Base-by-base conservation (phyloP, 2,329 filamentous ascomycete species). In the Cadophora sp. region DNA sequence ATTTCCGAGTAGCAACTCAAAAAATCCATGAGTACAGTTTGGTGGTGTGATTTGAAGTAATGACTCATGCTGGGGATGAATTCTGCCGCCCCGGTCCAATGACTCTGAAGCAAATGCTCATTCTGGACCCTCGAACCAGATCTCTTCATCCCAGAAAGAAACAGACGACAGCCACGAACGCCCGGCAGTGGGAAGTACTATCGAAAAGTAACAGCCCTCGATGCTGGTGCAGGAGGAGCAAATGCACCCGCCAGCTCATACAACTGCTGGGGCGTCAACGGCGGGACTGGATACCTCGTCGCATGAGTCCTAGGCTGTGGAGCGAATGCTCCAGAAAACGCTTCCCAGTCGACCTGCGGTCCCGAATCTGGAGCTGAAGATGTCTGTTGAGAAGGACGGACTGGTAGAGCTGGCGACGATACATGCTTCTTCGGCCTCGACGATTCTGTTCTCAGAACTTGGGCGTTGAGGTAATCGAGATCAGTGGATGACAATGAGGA, bases 401-500 rank as follows among this genome's bases (percentile, higher is more conserved):
- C 11, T 3, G 7, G 55, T 7, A 14, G 31, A 12, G 2, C 22
- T 7, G 24, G 56, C 37, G 34, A 34, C 1, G 12, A n/a, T 16
- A 22, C 12, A 26, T 16, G 1, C 14, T 59, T 40, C 5, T 9
- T 43, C 22, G 56, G 56, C 31, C 43, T 59, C 22, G 34, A 22
- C 1, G 34, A 27, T 6, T 26, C 22, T 1, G 56, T 27, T 19
- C 31, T 59, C 34, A 26, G 43, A 8, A 34, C 56, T 43, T 59
- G 56, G 12, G 56, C 56, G n/a, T 43, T 59, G n/a, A 59, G 31
- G 12, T 59, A 59, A 16, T 59, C 56, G 9, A 59, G 31, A 59
- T 59, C 56, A 3, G 56, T 59, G 22, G 56, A 59, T 16, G 56
- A 59, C 27, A 59, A 14, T 5, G 56, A 59, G 1, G 56, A 59